Conservation (phyloP, 257 asterid species). For the Gentiana straminea region DNA sequence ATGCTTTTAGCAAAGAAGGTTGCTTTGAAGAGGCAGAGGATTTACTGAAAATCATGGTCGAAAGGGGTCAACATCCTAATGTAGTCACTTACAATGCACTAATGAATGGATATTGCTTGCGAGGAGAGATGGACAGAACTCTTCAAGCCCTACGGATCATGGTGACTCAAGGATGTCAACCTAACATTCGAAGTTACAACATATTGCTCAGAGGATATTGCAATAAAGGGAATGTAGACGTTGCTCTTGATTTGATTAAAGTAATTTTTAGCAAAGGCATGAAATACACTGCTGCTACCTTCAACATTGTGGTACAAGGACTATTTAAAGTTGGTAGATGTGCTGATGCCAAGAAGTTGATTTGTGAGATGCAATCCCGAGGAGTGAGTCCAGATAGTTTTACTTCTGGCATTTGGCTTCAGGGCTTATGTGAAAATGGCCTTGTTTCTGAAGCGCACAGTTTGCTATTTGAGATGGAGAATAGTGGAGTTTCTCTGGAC, state of each 20-base stretch:
- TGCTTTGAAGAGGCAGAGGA: conserved; percentile 16
- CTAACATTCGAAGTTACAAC: conserved; percentile 11
- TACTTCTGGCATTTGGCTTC: conserved; percentile 15
- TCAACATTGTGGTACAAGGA: conserved; percentile 17
- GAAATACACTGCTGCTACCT: conserved; percentile 13
- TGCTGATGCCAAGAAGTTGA: conserved; percentile 10
- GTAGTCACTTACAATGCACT: conserved; percentile 12
- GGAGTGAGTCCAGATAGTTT: conserved; percentile 13
- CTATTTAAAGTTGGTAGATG: conserved; percentile 15
- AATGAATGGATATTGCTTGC: conserved; percentile 23
- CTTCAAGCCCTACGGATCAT: conserved; percentile 13
- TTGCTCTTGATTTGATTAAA: conserved; percentile 14
- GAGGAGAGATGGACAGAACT: conserved; percentile 10
- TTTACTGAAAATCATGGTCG: conserved; percentile 11
- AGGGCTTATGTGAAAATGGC: conserved; percentile 17
- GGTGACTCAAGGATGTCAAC: conserved; percentile 6
- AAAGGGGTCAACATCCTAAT: conserved; percentile 8
- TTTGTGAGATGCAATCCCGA: conserved; percentile 14
- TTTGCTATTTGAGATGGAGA: too few relatives aligned
- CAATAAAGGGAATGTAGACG: conserved; percentile 18
- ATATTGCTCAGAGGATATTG: conserved; percentile 22
- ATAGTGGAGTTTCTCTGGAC: too few relatives aligned
- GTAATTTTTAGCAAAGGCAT: conserved; percentile 17
- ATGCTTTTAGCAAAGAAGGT: conserved; percentile 12
- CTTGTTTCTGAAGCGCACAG: conserved; percentile 15